These are phyloP conservation scores for Metarhizium brunneum DNA, from an alignment of 2,329 filamentous ascomycete species.

Conservation along the genomic window DNA sequence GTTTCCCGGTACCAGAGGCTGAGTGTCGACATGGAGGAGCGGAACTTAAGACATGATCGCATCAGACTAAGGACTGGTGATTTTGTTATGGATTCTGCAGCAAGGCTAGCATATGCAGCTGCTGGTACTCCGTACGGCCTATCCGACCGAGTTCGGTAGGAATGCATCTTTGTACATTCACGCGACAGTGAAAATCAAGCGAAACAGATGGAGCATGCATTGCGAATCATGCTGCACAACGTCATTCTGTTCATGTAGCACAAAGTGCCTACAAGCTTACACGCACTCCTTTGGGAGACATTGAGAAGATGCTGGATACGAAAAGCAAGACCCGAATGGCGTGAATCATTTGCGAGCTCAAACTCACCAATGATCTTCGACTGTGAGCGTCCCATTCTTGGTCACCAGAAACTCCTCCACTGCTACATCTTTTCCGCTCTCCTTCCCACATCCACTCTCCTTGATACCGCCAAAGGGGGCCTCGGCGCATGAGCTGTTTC, in stretches of 20 bases:
- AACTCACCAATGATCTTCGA: slow-evolving; percentile 16
- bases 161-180: neutral
- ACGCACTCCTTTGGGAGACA: neutral
- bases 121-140: neutral
- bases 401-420: slow-evolving; percentile 36
- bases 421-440: slow-evolving; percentile 37
- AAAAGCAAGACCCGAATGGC: neutral
- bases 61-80: neutral
- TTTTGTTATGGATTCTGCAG: neutral
- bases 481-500: slow-evolving; percentile 32
- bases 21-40: neutral
- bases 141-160: neutral
- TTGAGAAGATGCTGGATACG: neutral
- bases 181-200: neutral
- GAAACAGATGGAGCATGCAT: neutral
- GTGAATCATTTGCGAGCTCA: neutral
- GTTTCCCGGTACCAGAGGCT: neutral
- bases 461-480: slow-evolving; percentile 40
- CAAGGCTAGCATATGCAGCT: neutral
- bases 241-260: too few relatives aligned
- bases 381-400: slow-evolving; percentile 34
- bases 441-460: slow-evolving; percentile 36
- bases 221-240: neutral
- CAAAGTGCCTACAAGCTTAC: neutral
- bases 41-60: neutral